Base-by-base conservation (phyloP, 371 early-diverging fungal species). In the Syncephalastrum racemosum region DNA sequence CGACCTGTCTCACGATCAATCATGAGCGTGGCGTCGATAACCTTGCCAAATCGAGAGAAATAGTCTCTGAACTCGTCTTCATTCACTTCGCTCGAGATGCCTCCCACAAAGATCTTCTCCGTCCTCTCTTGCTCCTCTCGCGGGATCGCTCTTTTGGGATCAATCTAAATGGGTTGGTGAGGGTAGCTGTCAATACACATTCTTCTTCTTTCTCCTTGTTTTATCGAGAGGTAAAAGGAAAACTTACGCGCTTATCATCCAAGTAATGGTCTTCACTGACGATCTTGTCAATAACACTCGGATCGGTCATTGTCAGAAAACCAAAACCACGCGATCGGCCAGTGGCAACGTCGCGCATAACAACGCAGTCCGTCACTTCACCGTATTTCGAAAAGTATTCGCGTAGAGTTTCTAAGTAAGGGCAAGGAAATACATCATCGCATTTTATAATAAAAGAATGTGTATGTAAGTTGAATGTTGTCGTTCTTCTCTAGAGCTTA, bases 101-200 rank as follows among this genome's bases (percentile, higher is more conserved):
- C 93, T 46, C 94, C 95, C 5, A 95, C 93, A 78, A 96, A 96
- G 48, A 95, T 83, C 79, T 93, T 93, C 60, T 90, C 90, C 19
- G 90, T 87, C 58, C 83, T 87, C 69, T 90, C 90, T 49, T 86
- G 85, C 53, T 85, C 83, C 46, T 87, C 89, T 16, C 88, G 81
- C 20, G 94, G 93, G 63, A 94, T 82, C 1, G 94, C 94, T 23
- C 87, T 85, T 62, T 94, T 94, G 7, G 94, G 92, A 66, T 94
- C 95, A 63, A 94, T 86, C 90, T 89, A 70, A n/a, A 31, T 7
- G 6, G 36, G 22, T 41, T n/a, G 15, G 36, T n/a, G 4, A 18
- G 6, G 36, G 5, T 10, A 2, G 10, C 12, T 31, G 10, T 5
- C 36, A 20, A 4, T 1, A 14, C 14, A 31, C 15, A 36, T 42